Evolutionary conservation across 1,139 yeast species (phyloP).

Genomic region (Candida glucosophila): DNA sequence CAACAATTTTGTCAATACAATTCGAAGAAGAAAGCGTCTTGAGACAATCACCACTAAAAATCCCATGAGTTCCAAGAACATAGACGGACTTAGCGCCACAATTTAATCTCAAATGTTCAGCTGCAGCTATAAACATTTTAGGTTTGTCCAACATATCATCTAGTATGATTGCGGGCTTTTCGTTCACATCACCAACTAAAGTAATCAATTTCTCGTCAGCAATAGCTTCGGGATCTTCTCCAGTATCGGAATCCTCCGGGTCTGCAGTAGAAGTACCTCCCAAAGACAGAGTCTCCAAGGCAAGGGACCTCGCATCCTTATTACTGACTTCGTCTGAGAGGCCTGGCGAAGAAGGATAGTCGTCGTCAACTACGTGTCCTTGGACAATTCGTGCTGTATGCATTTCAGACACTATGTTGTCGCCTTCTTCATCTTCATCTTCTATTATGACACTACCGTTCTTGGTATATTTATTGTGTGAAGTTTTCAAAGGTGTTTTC

Average conservation of each 20-base stretch:
- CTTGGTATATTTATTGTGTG: constrained; percentile 5
- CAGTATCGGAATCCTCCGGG: constrained; percentile 68
- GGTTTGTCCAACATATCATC: constrained; percentile 98
- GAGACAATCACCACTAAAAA: constrained; percentile 79
- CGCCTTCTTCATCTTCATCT: constrained; percentile 52
- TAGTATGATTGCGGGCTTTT: constrained; percentile 82
- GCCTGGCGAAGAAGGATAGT: constrained; percentile 28
- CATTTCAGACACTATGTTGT: constrained; percentile 70
- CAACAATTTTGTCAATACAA: constrained; percentile 83
- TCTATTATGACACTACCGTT: constrained; percentile 18
- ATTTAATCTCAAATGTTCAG: constrained; percentile 88
- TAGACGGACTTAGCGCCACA: constrained; percentile 93
- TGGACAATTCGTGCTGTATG: constrained; percentile 94
- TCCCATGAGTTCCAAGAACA: constrained; percentile 92
- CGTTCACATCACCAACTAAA: constrained; percentile 89
- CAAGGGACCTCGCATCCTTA: constrained; percentile 52
- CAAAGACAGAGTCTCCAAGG: too few relatives aligned
- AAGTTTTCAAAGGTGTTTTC: constrained; percentile 25
- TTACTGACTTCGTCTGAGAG: constrained; percentile 14
- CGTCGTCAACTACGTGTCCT: constrained; percentile 96
- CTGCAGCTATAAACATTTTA: constrained; percentile 89
- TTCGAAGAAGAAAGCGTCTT: constrained; percentile 70
- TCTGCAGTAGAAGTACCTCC: constrained; percentile 89
- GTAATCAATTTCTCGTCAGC: constrained; percentile 86
- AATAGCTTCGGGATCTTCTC: constrained; percentile 64